A percentile compares a stretch with the other conserved stretches of the same genome.
These are phyloP conservation scores for Apiotrichum porosum DNA, from an alignment of 1,284 basidiomycete species.

Conservation along the genomic window DNA sequence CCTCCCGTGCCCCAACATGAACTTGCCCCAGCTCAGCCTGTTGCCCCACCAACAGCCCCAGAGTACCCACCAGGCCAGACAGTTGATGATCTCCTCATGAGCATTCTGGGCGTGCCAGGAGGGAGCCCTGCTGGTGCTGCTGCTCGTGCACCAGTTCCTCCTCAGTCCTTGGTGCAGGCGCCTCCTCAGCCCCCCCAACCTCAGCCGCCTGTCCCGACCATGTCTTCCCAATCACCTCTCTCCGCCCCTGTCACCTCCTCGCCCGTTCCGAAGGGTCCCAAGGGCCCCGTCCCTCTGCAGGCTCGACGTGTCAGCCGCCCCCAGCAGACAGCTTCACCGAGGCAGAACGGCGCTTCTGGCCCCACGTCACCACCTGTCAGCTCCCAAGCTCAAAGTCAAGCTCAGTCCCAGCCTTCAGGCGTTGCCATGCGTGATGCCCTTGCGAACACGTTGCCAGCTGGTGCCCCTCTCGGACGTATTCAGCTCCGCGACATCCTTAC, in stretches of 20 bases:
- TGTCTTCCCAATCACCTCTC: no score
- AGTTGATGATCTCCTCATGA: constrained; percentile 40
- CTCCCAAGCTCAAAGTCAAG: no score
- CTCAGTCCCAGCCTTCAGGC: no score
- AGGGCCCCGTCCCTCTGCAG: no score
- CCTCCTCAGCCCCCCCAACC: not conserved
- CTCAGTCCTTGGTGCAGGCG: no score
- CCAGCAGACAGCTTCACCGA: not conserved
- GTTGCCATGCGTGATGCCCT: constrained; percentile 4
- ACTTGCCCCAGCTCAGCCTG: not conserved
- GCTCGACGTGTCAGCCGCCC: not conserved
- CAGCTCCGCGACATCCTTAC: not conserved
- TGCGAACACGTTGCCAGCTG: constrained; percentile 1
- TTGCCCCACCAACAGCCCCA: not conserved
- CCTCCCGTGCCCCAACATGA: not conserved
- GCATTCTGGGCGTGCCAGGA: constrained; percentile 24
- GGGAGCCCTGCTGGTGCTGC: no score
- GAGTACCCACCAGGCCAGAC: constrained; percentile 32
- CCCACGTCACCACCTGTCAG: no score
- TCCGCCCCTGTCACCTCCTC: no score
- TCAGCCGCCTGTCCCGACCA: no score
- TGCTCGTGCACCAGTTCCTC: no score
- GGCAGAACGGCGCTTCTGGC: not conserved
- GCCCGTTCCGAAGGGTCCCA: no score
- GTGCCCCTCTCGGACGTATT: not conserved